Percentiles rank a stretch among this genome's conserved stretches.
Conservation (phyloP, 345 rosid species). For the Triadica sebifera region DNA sequence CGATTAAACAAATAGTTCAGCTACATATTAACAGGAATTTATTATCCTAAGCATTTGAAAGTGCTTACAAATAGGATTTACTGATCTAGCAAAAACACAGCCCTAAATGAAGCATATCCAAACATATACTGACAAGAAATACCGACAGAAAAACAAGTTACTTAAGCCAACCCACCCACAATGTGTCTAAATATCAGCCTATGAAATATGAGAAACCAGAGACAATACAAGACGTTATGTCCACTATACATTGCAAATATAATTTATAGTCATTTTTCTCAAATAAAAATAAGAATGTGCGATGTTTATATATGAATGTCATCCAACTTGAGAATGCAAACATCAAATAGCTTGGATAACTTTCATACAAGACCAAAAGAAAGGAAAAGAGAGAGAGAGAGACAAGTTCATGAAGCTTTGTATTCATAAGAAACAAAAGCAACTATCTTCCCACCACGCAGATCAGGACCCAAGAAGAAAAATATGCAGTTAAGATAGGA, state of each 20-base stretch:
- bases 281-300: not conserved
- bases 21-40: not conserved
- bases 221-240: not conserved
- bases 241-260: not conserved
- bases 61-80: not conserved
- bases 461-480: not conserved
- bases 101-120: not conserved
- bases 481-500: not conserved
- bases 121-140: not conserved
- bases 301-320: not conserved
- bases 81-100: not conserved
- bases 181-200: not conserved
- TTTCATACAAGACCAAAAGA: not conserved
- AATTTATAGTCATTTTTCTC: not conserved
- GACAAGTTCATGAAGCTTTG: not conserved
- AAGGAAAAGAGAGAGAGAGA: not conserved
- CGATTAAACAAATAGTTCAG: not conserved
- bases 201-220: not conserved
- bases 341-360: not conserved
- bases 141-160: not conserved
- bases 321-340: not conserved
- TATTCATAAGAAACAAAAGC: not conserved
- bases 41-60: not conserved
- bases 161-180: not conserved
- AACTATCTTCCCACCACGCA: slow-evolving; percentile 1